Evolutionary conservation across 2,329 filamentous ascomycete species (phyloP).

Genomic region (Macrophomina tecta): DNA sequence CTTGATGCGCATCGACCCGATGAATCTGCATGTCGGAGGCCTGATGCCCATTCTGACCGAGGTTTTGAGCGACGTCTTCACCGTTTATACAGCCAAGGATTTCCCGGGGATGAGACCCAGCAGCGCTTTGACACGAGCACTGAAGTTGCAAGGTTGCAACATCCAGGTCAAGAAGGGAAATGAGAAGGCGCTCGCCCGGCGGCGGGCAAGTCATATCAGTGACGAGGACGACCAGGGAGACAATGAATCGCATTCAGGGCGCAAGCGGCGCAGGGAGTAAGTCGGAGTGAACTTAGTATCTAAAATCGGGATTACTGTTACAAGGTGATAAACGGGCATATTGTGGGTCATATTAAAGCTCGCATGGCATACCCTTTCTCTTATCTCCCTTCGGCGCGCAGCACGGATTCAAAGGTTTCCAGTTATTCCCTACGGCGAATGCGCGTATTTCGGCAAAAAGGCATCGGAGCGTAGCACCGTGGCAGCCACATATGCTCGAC

Average conservation of each 20-base stretch:
- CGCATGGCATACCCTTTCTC: slow-evolving; percentile 27
- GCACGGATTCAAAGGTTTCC: slow-evolving; percentile 19
- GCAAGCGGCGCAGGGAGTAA: slow-evolving; percentile 38
- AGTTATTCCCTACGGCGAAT: slow-evolving; percentile 1
- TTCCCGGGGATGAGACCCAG: slow-evolving; percentile 85
- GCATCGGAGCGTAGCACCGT: slow-evolving; percentile 18
- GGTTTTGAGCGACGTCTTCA: slow-evolving; percentile 72
- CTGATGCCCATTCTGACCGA: slow-evolving; percentile 57
- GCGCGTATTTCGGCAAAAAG: slow-evolving; percentile 19
- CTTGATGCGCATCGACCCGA: slow-evolving; percentile 73
- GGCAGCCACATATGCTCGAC: slow-evolving; percentile 21
- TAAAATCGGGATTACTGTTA: slow-evolving; percentile 26
- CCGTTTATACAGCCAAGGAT: slow-evolving; percentile 82
- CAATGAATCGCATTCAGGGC: slow-evolving; percentile 41
- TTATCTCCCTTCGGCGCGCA: slow-evolving; percentile 23
- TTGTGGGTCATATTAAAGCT: slow-evolving; percentile 28
- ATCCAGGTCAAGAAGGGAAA: slow-evolving; percentile 89
- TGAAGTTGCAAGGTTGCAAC: slow-evolving; percentile 81
- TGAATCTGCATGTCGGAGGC: slow-evolving; percentile 60
- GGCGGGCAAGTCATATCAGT: slow-evolving; percentile 45
- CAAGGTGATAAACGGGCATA: slow-evolving; percentile 24
- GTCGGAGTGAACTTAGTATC: slow-evolving; percentile 5
- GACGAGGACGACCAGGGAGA: slow-evolving; percentile 50
- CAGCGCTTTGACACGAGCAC: slow-evolving; percentile 72
- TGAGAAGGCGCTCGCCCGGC: slow-evolving; percentile 61